Conservation (phyloP, 306 rosid genomes). For the Echinosophora koreensis region DNA sequence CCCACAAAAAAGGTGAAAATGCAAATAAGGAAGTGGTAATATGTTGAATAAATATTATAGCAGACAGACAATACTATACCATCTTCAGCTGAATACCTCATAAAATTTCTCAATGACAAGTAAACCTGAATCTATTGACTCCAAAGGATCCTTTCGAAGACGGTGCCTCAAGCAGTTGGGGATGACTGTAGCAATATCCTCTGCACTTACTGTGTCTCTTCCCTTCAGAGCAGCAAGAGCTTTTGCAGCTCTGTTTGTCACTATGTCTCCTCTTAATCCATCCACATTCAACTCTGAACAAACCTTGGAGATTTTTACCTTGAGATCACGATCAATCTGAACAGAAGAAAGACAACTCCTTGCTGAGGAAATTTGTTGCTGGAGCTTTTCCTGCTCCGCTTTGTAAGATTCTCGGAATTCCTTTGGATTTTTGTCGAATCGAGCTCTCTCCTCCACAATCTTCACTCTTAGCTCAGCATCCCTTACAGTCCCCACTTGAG, state of each 20-base stretch:
- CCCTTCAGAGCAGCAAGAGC: constrained; percentile 92
- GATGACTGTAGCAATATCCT: constrained; percentile 92
- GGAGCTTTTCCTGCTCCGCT: constrained; percentile 81
- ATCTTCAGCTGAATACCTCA: constrained; percentile 74
- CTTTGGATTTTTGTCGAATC: constrained; percentile 83
- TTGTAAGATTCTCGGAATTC: constrained; percentile 71
- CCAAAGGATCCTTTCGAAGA: constrained; percentile 95
- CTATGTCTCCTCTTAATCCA: constrained; percentile 97
- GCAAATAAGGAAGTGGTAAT: constrained; percentile 38
- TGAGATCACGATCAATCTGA: constrained; percentile 77
- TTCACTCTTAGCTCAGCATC: constrained; percentile 96
- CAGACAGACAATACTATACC: constrained; percentile 33
- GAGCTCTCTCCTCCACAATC: constrained; percentile 93
- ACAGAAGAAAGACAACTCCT: constrained; percentile 73
- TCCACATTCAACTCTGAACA: constrained; percentile 93
- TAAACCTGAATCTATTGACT: constrained; percentile 93
- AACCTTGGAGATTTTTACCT: constrained; percentile 88
- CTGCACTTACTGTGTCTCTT: constrained; percentile 71
- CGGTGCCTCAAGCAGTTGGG: constrained; percentile 97
- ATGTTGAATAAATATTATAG: constrained; percentile 45
- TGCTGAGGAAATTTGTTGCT: constrained; percentile 72
- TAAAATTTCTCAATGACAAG: constrained; percentile 90
- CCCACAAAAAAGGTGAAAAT: constrained; percentile 39
- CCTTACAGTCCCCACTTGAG: constrained; percentile 93
- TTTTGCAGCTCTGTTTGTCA: constrained; percentile 88